phyloP scores from a whole-genome alignment of 306 rosid genomes.

The Geum urbanum region DNA sequence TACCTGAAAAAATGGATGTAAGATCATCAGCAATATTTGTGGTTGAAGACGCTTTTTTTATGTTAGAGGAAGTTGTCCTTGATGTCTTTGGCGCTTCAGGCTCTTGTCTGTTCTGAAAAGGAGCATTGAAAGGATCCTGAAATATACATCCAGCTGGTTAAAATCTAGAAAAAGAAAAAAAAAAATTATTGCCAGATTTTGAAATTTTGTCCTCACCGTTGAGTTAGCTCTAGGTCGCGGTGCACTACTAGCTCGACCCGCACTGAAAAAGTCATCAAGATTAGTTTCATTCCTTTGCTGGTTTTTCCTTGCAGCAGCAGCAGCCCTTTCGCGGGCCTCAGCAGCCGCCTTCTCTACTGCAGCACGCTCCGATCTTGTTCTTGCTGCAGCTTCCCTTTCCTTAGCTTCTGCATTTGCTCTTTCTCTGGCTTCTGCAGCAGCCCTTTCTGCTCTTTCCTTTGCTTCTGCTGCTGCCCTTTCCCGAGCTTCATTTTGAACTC shows the following conservation, averaged over 20 bases:
- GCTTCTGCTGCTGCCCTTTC: conserved; percentile 96
- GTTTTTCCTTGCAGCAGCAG: conserved; percentile 69
- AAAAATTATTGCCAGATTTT: conserved; percentile 8
- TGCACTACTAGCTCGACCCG: conserved; percentile 75
- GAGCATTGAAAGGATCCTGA: conserved; percentile 49
- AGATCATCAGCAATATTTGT: conserved; percentile 89
- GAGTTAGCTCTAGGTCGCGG: conserved; percentile 84
- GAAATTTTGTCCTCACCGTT: conserved; percentile 50
- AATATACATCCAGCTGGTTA: conserved; percentile 22
- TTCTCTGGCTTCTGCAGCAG: conserved; percentile 75
- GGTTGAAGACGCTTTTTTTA: conserved; percentile 72
- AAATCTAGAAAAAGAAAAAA: conserved; percentile 25
- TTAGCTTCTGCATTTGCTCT: conserved; percentile 55
- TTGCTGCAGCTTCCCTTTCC: conserved; percentile 63
- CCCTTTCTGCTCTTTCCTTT: conserved; percentile 80
- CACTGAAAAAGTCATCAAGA: conserved; percentile 75
- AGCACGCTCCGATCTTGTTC: conserved; percentile 73
- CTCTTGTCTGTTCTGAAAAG: conserved; percentile 49
- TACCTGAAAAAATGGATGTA: conserved; percentile 89
- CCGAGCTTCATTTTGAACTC: conserved; percentile 95
- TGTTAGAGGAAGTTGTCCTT: conserved; percentile 45
- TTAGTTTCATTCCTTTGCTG: conserved; percentile 76
- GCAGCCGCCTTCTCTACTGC: conserved; percentile 82
- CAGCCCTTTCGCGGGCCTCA: conserved; percentile 83
- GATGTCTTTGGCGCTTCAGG: conserved; percentile 59